These are phyloP conservation scores for Testicularia cyperi DNA, from an alignment of 1,284 basidiomycete genomes.

Conservation along the genomic window DNA sequence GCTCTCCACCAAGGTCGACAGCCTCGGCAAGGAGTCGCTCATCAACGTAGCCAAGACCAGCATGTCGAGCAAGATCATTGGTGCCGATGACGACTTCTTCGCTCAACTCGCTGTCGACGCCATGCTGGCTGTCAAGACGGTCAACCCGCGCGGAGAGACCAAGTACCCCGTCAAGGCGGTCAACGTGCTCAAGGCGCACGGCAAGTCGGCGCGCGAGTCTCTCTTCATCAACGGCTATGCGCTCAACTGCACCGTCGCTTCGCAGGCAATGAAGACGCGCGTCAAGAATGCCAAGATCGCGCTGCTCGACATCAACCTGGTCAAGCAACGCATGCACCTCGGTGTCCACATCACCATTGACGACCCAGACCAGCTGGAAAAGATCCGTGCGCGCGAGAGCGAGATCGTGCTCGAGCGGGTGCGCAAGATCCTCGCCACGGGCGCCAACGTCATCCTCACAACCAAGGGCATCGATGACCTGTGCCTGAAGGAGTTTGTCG, in stretches of 20 bases:
- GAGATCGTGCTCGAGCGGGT: constrained; percentile 96
- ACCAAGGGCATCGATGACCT: constrained; percentile 99
- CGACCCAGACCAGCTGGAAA: constrained; percentile 93
- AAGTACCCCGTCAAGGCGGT: constrained; percentile 99
- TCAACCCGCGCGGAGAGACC: constrained; percentile 90
- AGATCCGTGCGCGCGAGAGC: constrained; percentile 88
- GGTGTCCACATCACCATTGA: constrained; percentile 98
- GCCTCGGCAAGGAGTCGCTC: constrained; percentile 84
- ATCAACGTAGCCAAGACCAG: constrained; percentile 97
- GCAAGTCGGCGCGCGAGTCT: constrained; percentile 91
- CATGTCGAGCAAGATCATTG: constrained; percentile 99
- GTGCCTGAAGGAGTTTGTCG: constrained; percentile 97
- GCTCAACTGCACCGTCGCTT: constrained; percentile 96
- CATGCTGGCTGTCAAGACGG: constrained; percentile 94
- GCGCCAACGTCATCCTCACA: constrained; percentile 94
- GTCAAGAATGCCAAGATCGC: constrained; percentile 94
- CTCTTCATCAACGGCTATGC: constrained; percentile 95
- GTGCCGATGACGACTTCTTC: constrained; percentile 96
- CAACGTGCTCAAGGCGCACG: constrained; percentile 98
- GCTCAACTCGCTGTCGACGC: constrained; percentile 98
- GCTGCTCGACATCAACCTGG: constrained; percentile 96
- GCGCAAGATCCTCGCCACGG: constrained; percentile 90
- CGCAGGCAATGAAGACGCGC: constrained; percentile 98
- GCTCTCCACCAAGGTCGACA: constrained; percentile 89
- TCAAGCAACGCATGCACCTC: constrained; percentile 90